Conservation (phyloP, 2,329 filamentous ascomycete genomes). For the Exophiala mesophila region DNA sequence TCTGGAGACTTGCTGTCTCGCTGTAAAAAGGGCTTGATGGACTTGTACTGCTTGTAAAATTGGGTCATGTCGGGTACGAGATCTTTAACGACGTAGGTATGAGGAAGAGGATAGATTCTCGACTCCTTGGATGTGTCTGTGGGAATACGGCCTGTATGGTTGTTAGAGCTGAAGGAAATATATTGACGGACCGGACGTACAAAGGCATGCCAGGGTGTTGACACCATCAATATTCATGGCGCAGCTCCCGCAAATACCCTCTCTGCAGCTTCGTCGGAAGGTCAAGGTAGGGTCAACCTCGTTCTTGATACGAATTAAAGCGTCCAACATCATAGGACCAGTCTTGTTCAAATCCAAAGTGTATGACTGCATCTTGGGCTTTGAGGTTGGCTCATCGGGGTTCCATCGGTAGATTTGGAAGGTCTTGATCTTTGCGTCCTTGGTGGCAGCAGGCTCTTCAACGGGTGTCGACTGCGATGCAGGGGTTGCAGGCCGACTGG, state of each 20-base stretch:
- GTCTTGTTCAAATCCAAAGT: slow-evolving; percentile 97
- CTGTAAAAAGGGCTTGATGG: slow-evolving; percentile 97
- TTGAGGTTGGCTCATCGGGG: slow-evolving; percentile 83
- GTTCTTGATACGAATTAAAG: slow-evolving; percentile 97
- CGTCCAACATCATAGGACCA: slow-evolving; percentile 96
- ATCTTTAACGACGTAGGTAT: slow-evolving; percentile 99
- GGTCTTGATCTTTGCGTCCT: slow-evolving; percentile 69
- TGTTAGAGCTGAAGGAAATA: slow-evolving; percentile 19
- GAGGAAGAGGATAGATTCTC: slow-evolving; percentile 95
- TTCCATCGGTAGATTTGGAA: slow-evolving; percentile 99
- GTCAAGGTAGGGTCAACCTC: slow-evolving; percentile 95
- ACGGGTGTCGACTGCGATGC: slow-evolving; percentile 56
- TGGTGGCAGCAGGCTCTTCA: slow-evolving; percentile 55
- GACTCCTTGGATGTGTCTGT: slow-evolving; percentile 72
- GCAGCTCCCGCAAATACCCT: slow-evolving; percentile 97
- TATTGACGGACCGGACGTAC: slow-evolving; percentile 53
- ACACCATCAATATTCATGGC: slow-evolving; percentile 99
- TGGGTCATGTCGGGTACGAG: slow-evolving; percentile 95
- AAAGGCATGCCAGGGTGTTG: slow-evolving; percentile 95
- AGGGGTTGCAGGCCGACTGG: slow-evolving; percentile 35
- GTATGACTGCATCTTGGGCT: slow-evolving; percentile 94
- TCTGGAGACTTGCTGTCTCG: slow-evolving; percentile 77
- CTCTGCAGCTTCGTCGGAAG: slow-evolving; percentile 90
- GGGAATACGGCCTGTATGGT: slow-evolving; percentile 75
- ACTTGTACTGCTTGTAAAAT: slow-evolving; percentile 99